Base-by-base conservation (phyloP, 208 protist species). In the Leishmania aethiopica region DNA sequence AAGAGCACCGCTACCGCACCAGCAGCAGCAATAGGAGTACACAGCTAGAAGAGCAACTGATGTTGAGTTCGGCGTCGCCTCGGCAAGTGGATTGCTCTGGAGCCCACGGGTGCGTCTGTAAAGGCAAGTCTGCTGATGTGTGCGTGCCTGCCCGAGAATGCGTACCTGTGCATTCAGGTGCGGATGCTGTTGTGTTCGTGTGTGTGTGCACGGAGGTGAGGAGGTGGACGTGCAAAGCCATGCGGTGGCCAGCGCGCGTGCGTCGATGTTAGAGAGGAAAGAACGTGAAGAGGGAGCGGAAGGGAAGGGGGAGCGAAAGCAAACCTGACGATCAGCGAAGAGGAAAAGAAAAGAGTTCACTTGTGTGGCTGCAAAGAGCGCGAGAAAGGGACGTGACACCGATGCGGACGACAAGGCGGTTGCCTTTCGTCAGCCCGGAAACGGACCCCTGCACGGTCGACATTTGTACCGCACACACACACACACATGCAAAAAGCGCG, bases 211-310 rank as follows among this genome's bases (percentile, higher is more conserved):
- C n/a, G 28, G 22, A 57, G 19, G 47, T 75, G 71, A 25, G 40
- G 28, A 57, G 1, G n/a, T 75, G 10, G 71, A 75, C 17, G 47
- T 35, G 71, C 22, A n/a, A 22, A 8, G 35, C 67, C 17, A 49
- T 42, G 17, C 67, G n/a, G 67, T n/a, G 40, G 7, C 6, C 37
- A 72, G 6, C 22, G 22, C 71, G 47, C 71, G 71, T 22, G 40
- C 71, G 47, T 10, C 25, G 47, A 57, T 57, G n/a, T n/a, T 10
- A 40, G 10, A 15, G 17, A 75, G 82, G 69, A 81, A 76, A 53
- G 28, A 60, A 32, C 57, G 47, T 37, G 28, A n/a, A 51, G 35
- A 53, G 69, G 15, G 60, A 66, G 60, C 62, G 10, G 37, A 45
- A 19, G 37, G 37, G 37, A 11, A n/a, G 66, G 37, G 42, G 25